Conservation (phyloP, 208 protist species). For the Leishmania mexicana region DNA sequence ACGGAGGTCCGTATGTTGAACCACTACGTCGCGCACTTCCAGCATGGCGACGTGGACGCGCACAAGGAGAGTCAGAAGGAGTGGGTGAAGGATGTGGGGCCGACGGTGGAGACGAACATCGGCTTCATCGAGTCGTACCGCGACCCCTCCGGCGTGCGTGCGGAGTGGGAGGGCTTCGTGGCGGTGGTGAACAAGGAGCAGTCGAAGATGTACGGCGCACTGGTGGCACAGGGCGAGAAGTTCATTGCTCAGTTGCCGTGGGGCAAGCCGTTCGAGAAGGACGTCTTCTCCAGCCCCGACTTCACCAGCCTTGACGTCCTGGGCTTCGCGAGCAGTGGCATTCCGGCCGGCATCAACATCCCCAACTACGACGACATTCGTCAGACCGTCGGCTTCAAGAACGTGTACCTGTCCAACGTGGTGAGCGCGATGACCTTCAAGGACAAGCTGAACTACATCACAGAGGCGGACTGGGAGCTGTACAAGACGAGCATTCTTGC, state of each 20-base stretch:
- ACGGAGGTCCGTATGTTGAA: conserved; percentile 88
- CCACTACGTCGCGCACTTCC: conserved; percentile 88
- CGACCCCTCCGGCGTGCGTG: conserved; percentile 89
- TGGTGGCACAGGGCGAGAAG: conserved; percentile 66
- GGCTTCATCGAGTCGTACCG: conserved; percentile 95
- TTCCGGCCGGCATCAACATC: conserved; percentile 93
- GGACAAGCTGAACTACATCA: conserved; percentile 78
- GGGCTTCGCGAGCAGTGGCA: conserved; percentile 84
- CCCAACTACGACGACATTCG: conserved; percentile 94
- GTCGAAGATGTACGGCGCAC: conserved; percentile 66
- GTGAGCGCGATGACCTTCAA: conserved; percentile 64
- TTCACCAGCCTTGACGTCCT: conserved; percentile 94
- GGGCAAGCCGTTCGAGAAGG: conserved; percentile 87
- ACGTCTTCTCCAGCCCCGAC: conserved; percentile 87
- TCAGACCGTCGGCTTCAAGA: conserved; percentile 93
- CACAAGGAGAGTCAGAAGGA: conserved; percentile 88
- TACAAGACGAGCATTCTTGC: conserved; percentile 60
- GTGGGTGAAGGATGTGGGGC: conserved; percentile 93
- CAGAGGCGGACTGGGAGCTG: conserved; percentile 77
- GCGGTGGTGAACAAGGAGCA: conserved; percentile 91
- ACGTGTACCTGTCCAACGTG: conserved; percentile 93
- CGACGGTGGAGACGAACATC: conserved; percentile 94
- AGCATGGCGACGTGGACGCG: conserved; percentile 71
- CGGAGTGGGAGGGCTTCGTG: conserved; percentile 94
- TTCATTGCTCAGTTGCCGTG: conserved; percentile 89